Evolutionary conservation across 352 stramenopile species (phyloP), one percentile per base, ranked within the genome.

Genomic region (Bremia lactucae): DNA sequence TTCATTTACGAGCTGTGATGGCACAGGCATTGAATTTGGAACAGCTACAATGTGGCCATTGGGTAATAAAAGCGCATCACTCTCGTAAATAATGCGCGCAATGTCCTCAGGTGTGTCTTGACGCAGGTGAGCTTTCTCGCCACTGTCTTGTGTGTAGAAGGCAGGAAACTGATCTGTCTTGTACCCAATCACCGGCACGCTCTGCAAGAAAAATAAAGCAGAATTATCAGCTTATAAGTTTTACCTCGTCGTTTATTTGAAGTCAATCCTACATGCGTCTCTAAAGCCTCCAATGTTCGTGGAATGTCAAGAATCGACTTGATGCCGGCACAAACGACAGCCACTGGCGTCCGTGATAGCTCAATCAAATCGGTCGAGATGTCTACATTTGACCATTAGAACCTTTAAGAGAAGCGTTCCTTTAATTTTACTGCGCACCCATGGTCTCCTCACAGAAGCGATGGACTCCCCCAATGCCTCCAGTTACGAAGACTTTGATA

Each of bases 271-370:
- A 87, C 74, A 43, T 87, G 65, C 0, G 95, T 98, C 72, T 99
- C 96, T 13, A 99, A 68, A 37, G 93, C 95, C 75, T 99, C 95
- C 2, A 99, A 62, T 15, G 95, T 98, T 25, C 84, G 68, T 11
- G 76, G 72, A 37, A 99, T 97, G 65, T 99, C 96, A 14, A 99
- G 65, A 55, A 99, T 98, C 18, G 82, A 97, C 70, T 99, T 99
- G 51, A 98, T 88, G n/a, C 96, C 96, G 9, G 95, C 95, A 46
- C 90, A 98, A 16, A 99, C 79, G 20, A 99, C 96, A 6, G 95
- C 73, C 11, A 98, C 77, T 0, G 91, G 93, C 15, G 95, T 98
- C n/a, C 86, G 83, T 23, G 81, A 87, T 15, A 97, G 63, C 70
- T 99, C 95, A 46, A 90, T 88, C 26, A 99, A 72, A 70, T 99